Evolutionary conservation across 2,329 filamentous ascomycete species (phyloP).

Genomic region (Colletotrichum trifolii): DNA sequence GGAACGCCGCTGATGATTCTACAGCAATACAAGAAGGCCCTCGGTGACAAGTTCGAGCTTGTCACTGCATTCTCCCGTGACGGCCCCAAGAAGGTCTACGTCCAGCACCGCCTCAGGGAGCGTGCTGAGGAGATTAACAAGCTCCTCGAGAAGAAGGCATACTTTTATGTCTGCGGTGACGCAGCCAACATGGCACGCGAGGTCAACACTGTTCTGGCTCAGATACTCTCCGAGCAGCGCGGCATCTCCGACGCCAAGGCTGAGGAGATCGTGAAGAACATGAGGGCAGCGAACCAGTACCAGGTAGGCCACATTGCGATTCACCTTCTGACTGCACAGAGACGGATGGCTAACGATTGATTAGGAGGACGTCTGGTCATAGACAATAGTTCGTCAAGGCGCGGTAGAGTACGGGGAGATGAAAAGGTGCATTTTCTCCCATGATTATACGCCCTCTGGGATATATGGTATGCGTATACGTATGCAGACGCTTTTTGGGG

Average conservation of each 20-base stretch:
- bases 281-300: constrained; percentile 95
- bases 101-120: constrained; percentile 92
- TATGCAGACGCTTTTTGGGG: not conserved
- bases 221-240: constrained; percentile 88
- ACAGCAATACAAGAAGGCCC: constrained; percentile 82
- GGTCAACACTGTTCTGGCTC: constrained; percentile 85
- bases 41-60: constrained; percentile 91
- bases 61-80: constrained; percentile 97
- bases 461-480: constrained; percentile 3
- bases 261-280: constrained; percentile 96
- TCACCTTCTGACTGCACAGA: not conserved
- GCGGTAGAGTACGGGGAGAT: not conserved
- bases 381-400: constrained; percentile 40
- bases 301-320: constrained; percentile 70
- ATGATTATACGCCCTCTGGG: constrained; percentile 2
- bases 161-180: constrained; percentile 98
- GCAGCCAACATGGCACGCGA: constrained; percentile 97
- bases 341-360: constrained; percentile 44
- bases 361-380: constrained; percentile 80
- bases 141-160: constrained; percentile 85
- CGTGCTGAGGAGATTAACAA: constrained; percentile 86
- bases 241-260: constrained; percentile 86
- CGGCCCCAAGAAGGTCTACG: constrained; percentile 88
- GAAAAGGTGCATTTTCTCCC: not conserved
- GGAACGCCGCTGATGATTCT: constrained; percentile 11